These are phyloP conservation scores for Mycena crocata DNA, from an alignment of 768 basidiomycete genomes.

Conservation along the genomic window DNA sequence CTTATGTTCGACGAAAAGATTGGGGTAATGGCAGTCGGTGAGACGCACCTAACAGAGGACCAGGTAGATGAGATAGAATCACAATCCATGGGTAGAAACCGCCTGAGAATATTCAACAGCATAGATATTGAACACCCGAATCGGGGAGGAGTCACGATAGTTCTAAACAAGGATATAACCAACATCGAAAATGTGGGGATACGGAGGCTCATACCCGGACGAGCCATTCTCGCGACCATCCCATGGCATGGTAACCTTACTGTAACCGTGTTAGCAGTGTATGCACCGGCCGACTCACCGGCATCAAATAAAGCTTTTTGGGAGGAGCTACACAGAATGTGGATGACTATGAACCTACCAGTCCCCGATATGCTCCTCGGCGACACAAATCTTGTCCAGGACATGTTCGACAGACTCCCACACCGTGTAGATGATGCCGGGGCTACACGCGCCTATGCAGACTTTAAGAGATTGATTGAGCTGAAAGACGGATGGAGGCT, in stretches of 20 bases:
- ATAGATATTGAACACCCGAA: too few species aligned
- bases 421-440: background rate
- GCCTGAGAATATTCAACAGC: background rate
- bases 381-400: constrained; percentile 39
- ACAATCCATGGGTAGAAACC: too few species aligned
- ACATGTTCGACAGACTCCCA: background rate
- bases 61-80: too few species aligned
- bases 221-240: background rate
- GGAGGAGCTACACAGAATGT: constrained; percentile 9
- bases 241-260: constrained; percentile 10
- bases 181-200: too few species aligned
- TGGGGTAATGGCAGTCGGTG: too few species aligned
- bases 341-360: background rate
- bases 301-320: constrained; percentile 31
- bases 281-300: constrained; percentile 32
- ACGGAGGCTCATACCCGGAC: too few species aligned
- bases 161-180: too few species aligned
- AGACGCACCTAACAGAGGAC: too few species aligned
- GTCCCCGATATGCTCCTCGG: constrained; percentile 29
- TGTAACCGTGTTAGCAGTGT: constrained; percentile 32
- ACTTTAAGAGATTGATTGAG: background rate
- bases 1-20: too few species aligned
- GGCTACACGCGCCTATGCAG: background rate
- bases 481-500: background rate
- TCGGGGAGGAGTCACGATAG: too few species aligned